Conservation (phyloP, 768 basidiomycete genomes). For the Rhodosporidiobolus sp. region DNA sequence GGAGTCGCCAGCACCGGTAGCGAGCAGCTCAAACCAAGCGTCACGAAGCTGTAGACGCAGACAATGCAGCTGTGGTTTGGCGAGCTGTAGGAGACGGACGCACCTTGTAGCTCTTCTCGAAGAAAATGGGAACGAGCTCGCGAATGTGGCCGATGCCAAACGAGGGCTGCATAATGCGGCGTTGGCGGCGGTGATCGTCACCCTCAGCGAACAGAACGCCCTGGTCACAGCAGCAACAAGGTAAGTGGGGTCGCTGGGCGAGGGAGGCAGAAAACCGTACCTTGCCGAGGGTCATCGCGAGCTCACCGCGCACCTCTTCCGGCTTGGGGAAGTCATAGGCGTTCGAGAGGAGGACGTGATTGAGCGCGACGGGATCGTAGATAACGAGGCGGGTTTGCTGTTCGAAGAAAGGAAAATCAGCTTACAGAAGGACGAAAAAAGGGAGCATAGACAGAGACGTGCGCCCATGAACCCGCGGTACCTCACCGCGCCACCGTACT, state of each 20-base stretch:
- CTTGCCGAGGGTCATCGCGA: slow-evolving; percentile 38
- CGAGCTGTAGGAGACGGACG: not conserved
- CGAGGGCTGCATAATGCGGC: slow-evolving; percentile 34
- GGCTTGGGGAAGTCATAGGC: slow-evolving; percentile 41
- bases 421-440: not conserved
- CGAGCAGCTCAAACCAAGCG: slow-evolving; percentile 9
- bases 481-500: slow-evolving; percentile 59
- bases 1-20: not conserved
- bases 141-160: slow-evolving; percentile 32
- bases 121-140: slow-evolving; percentile 33
- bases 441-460: not conserved
- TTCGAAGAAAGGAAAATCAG: not conserved
- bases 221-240: no score
- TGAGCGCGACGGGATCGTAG: slow-evolving; percentile 33
- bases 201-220: slow-evolving; percentile 42
- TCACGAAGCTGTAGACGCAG: slow-evolving; percentile 28
- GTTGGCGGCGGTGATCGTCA: slow-evolving; percentile 40
- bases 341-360: slow-evolving; percentile 36
- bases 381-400: slow-evolving; percentile 29
- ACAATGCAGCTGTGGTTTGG: no score
- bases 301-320: slow-evolving; percentile 22
- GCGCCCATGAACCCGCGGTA: slow-evolving; percentile 37
- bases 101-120: slow-evolving; percentile 31
- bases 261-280: no score
- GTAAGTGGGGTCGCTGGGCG: no score